Conservation (phyloP, 75 land plant genomes). For the Selaginella moellendorffii region DNA sequence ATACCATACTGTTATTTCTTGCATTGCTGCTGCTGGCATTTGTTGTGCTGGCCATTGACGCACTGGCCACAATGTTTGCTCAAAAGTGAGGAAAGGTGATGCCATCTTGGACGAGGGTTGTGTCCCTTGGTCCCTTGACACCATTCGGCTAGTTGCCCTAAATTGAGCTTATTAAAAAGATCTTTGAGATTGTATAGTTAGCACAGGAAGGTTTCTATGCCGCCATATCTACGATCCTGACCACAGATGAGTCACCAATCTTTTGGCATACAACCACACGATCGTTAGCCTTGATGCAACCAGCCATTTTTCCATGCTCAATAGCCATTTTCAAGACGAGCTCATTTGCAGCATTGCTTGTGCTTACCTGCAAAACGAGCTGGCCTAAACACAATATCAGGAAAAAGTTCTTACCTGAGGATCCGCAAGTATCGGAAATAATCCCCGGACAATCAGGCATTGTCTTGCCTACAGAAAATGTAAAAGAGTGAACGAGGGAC, state of each 20-base stretch:
- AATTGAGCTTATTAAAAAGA: no score
- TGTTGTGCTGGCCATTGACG: no score
- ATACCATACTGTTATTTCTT: no score
- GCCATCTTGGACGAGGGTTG: no score
- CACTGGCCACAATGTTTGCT: no score
- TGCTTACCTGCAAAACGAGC: background rate
- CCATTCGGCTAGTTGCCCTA: no score
- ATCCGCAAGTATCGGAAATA: conserved; percentile 8
- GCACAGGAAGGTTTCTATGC: no score
- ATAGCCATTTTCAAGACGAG: background rate
- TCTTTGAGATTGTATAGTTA: no score
- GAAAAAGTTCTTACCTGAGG: background rate
- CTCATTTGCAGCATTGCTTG: conserved; percentile 10
- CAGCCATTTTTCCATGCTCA: conserved; percentile 1
- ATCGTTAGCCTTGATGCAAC: background rate
- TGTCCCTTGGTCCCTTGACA: no score
- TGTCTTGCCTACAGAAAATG: conserved; percentile 1
- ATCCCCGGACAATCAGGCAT: background rate
- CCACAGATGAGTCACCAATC: background rate
- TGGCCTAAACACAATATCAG: background rate
- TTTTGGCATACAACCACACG: background rate
- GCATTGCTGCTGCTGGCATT: no score
- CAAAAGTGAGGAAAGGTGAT: no score
- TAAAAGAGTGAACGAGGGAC: background rate
- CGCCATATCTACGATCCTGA: conserved; percentile 2